Base-by-base conservation (phyloP, 805 yeast species). In the Spathaspora sp. region DNA sequence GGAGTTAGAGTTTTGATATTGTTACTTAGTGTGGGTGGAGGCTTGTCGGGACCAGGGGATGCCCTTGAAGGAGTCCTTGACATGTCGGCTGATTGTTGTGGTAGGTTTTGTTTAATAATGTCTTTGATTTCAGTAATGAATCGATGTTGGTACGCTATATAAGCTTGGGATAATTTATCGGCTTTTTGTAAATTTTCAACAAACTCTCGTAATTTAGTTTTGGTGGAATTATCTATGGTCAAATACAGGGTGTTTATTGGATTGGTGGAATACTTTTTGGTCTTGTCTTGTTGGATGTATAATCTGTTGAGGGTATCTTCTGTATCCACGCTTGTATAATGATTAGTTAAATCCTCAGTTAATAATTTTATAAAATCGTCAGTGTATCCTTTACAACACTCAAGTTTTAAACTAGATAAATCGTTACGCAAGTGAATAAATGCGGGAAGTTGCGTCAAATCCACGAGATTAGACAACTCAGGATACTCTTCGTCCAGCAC, bases 71-170 rank as follows among this genome's bases (percentile, higher is more conserved):
- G 59, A 2, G 57, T 60, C 44, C 60, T 60, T 1, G 71, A 65
- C 42, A 55, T 46, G 39, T 68, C 70, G 2, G 55, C 53, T 57
- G 55, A 60, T 3, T 59, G 50, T 4, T 61, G 49, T 0, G 96
- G 97, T 48, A 91, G 63, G 57, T 81, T 73, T 4, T 69, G 70
- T 53, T 88, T 81, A 39, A 92, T 88, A 14, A 90, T 81, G 12
- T 79, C 76, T 64, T 90, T 90, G 49, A 89, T 75, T 58, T 91
- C 96, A 1, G 76, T 70, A 11, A 85, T 72, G n/a, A 88, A 81
- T 17, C 75, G 76, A 20, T 85, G 93, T 58, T 86, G 88, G 63
- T 87, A 91, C 2, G 72, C 62, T 40, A 76, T 73, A 56, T 86
- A 83, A 0, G 96, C 88, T 12, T 78, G 70, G 1, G 79, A 74